Evolutionary conservation across 2,329 filamentous ascomycete species (phyloP).

Genomic region (Parastagonospora nodorum): DNA sequence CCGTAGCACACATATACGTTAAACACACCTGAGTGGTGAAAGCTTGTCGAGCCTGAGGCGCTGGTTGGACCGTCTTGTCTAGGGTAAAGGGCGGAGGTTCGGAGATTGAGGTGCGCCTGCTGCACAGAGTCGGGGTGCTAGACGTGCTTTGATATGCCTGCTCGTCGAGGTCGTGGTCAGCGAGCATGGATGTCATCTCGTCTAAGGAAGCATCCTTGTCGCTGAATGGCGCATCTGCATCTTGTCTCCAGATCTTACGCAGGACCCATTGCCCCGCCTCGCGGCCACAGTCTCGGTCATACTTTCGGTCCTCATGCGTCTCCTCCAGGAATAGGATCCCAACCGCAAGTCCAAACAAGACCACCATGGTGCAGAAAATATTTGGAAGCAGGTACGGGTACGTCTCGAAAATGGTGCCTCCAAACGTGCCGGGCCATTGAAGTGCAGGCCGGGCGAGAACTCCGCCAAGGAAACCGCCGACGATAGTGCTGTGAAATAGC

Average conservation of each 20-base stretch:
- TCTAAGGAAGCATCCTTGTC: slow-evolving; percentile 57
- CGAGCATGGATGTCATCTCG: slow-evolving; percentile 66
- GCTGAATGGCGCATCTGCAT: slow-evolving; percentile 36
- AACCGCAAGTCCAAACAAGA: slow-evolving; percentile 74
- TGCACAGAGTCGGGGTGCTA: slow-evolving; percentile 57
- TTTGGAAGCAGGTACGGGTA: slow-evolving; percentile 94
- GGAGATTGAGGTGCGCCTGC: slow-evolving; percentile 37
- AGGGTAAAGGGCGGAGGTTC: slow-evolving; percentile 43
- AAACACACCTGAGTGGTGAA: slow-evolving; percentile 86
- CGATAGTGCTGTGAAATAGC: slow-evolving; percentile 70
- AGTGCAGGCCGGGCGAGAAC: slow-evolving; percentile 84
- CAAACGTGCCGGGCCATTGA: slow-evolving; percentile 77
- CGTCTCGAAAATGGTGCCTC: slow-evolving; percentile 77
- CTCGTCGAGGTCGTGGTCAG: slow-evolving; percentile 53
- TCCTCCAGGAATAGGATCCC: slow-evolving; percentile 91
- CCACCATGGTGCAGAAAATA: slow-evolving; percentile 81
- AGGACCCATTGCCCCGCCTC: slow-evolving; percentile 76
- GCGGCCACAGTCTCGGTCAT: slow-evolving; percentile 74
- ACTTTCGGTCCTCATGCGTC: slow-evolving; percentile 83
- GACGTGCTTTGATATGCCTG: slow-evolving; percentile 65
- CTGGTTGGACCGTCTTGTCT: slow-evolving; percentile 29
- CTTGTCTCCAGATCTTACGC: slow-evolving; percentile 37
- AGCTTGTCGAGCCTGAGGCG: slow-evolving; percentile 55
- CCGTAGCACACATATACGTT: slow-evolving; percentile 89
- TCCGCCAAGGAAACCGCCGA: slow-evolving; percentile 90